A percentile compares a stretch with the other conserved stretches of the same genome.
Evolutionary conservation across 164 flowering plant genomes (phyloP).

Genomic region (Vitis riparia): DNA sequence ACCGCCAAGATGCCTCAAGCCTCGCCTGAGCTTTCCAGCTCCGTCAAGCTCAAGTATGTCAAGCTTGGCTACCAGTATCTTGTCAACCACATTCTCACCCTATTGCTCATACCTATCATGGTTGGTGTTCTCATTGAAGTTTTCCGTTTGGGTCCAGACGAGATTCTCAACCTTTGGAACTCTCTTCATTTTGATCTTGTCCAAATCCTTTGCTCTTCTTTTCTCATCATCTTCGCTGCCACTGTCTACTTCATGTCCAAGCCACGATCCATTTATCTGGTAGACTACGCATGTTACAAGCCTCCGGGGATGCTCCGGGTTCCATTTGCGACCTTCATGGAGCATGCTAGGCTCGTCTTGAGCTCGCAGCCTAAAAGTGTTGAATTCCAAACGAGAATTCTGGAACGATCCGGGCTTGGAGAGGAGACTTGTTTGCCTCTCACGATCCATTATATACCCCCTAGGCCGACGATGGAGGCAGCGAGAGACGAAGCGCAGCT

Average conservation of each 20-base stretch:
- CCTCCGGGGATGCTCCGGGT: slow-evolving; percentile 56
- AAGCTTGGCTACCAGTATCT: slow-evolving; percentile 66
- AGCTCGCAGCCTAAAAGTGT: slow-evolving; percentile 39
- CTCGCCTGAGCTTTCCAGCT: slow-evolving; percentile 48
- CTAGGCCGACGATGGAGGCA: slow-evolving; percentile 45
- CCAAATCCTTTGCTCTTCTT: slow-evolving; percentile 42
- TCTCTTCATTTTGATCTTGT: slow-evolving; percentile 42
- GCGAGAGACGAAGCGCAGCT: slow-evolving; percentile 51
- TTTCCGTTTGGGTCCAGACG: slow-evolving; percentile 45
- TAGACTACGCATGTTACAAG: slow-evolving; percentile 60
- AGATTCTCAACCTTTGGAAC: slow-evolving; percentile 30
- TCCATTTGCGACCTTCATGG: slow-evolving; percentile 65
- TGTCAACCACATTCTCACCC: slow-evolving; percentile 50
- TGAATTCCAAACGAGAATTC: slow-evolving; percentile 56
- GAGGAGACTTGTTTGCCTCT: slow-evolving; percentile 62
- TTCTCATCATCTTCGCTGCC: slow-evolving; percentile 36
- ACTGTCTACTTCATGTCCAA: slow-evolving; percentile 54
- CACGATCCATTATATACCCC: slow-evolving; percentile 56
- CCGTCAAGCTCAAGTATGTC: slow-evolving; percentile 66
- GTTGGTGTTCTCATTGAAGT: slow-evolving; percentile 27
- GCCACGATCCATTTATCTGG: slow-evolving; percentile 47
- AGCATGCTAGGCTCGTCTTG: slow-evolving; percentile 42
- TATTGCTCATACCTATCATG: slow-evolving; percentile 49
- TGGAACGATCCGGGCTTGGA: slow-evolving; percentile 54
- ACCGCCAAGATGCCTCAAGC: slow-evolving; percentile 34